phyloP scores from a whole-genome alignment of 169 alveolate species.

The Sarcocystis neurona region DNA sequence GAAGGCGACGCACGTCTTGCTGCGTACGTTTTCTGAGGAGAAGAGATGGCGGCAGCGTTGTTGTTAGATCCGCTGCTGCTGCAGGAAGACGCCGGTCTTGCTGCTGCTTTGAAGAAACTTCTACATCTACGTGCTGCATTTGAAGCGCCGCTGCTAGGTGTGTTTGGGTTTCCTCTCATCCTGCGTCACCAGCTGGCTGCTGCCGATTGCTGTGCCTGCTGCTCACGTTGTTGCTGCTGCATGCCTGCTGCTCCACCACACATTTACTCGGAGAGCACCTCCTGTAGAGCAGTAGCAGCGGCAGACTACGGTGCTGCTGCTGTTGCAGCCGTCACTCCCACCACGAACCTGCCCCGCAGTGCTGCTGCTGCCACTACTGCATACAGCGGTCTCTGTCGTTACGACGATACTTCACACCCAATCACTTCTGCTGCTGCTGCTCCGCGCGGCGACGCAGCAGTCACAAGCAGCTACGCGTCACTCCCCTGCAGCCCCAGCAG shows the following conservation, averaged over 20 bases:
- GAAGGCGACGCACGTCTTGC: too few relatives aligned
- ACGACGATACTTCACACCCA: background rate
- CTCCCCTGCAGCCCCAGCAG: too few relatives aligned
- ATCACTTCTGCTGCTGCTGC: too few relatives aligned
- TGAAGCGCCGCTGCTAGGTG: background rate
- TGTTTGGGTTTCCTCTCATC: slow-evolving; percentile 12
- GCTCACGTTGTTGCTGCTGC: slow-evolving; percentile 20
- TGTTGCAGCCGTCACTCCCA: background rate
- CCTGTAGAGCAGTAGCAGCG: background rate
- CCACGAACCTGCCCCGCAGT: background rate
- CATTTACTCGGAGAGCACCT: background rate
- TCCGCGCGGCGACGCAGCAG: too few relatives aligned
- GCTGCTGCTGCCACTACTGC: background rate
- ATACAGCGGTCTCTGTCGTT: background rate
- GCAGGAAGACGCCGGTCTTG: background rate
- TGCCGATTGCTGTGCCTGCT: slow-evolving; percentile 12
- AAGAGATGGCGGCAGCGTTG: too few relatives aligned
- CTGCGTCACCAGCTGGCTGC: slow-evolving; percentile 12
- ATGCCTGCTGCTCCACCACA: background rate
- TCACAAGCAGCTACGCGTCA: too few relatives aligned
- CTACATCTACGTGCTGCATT: background rate
- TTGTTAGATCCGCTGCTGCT: background rate
- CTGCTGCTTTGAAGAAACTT: slow-evolving; percentile 14
- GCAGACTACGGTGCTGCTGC: background rate
- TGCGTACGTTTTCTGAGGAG: too few relatives aligned